Evolutionary conservation across 2,329 filamentous ascomycete species (phyloP).

Genomic region (Sarocladium strictum): DNA sequence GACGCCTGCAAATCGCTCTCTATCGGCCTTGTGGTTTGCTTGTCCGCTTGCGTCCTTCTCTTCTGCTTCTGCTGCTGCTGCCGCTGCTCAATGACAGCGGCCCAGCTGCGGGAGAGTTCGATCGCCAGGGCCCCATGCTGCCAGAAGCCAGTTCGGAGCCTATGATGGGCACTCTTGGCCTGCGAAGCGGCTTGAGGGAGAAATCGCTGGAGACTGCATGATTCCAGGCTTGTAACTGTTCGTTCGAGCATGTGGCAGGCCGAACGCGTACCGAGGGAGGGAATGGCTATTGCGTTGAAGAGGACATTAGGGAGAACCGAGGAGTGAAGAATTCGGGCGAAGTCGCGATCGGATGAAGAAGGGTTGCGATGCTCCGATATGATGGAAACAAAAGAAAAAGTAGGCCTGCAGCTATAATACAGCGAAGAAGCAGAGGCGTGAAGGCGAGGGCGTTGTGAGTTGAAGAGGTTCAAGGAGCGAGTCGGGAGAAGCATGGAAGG

Average conservation of each 20-base stretch:
- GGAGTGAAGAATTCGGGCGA: not conserved
- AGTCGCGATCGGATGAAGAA: not conserved
- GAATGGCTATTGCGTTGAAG: conserved; percentile 3
- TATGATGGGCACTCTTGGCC: conserved; percentile 32
- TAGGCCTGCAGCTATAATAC: not conserved
- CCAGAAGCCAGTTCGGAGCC: conserved; percentile 46
- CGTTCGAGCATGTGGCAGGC: conserved; percentile 46
- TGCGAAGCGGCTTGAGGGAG: conserved; percentile 32
- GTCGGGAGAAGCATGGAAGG: not conserved
- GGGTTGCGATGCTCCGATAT: not conserved
- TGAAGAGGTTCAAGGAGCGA: not conserved
- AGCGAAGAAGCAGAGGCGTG: not conserved
- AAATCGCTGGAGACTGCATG: conserved; percentile 48
- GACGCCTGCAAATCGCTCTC: conserved; percentile 35
- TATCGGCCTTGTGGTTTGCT: conserved; percentile 16
- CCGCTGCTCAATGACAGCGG: not conserved
- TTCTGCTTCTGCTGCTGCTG: not conserved
- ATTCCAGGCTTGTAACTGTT: conserved; percentile 50
- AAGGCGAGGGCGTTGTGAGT: not conserved
- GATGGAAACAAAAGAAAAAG: not conserved
- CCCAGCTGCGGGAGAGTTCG: conserved; percentile 40
- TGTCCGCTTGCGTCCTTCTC: not conserved
- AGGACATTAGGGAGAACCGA: conserved; percentile 4
- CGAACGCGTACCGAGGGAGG: not conserved
- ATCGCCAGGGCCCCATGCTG: conserved; percentile 46